Conservation (phyloP, 2,329 filamentous ascomycete species). For the Penicillium glabrum region DNA sequence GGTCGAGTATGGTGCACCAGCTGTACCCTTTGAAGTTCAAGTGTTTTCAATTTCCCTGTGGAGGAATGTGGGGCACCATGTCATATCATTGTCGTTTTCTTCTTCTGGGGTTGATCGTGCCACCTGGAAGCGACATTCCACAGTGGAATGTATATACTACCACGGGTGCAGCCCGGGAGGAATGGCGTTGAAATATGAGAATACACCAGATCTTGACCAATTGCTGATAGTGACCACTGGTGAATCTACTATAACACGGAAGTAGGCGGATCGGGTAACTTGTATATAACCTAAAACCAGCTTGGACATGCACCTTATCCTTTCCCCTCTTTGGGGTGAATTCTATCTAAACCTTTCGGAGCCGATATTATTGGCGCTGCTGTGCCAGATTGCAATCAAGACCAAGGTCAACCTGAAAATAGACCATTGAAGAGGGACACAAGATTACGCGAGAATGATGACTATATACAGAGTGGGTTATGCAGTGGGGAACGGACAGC, state of each 20-base stretch:
- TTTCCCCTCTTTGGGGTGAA: neutral
- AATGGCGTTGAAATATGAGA: neutral
- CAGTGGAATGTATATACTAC: neutral
- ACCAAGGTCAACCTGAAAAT: neutral
- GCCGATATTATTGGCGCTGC: slow-evolving; percentile 14
- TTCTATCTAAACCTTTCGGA: slow-evolving; percentile 10
- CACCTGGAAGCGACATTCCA: neutral
- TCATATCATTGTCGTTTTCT: neutral
- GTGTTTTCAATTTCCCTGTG: neutral
- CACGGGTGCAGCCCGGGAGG: neutral
- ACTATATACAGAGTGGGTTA: slow-evolving; percentile 9
- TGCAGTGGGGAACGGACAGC: slow-evolving; percentile 9
- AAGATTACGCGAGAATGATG: slow-evolving; percentile 20
- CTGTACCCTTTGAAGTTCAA: neutral
- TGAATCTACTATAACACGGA: neutral
- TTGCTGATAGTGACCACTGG: too few species aligned
- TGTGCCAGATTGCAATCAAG: slow-evolving; percentile 13
- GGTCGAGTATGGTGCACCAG: neutral
- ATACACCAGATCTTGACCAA: neutral
- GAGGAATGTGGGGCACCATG: slow-evolving; percentile 3
- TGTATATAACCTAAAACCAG: slow-evolving; percentile 5
- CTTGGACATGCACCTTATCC: neutral
- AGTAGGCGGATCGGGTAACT: slow-evolving; percentile 15
- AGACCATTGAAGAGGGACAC: neutral
- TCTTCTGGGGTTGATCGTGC: neutral